Base-by-base conservation (phyloP, 352 stramenopile species). In the Globisporangium recalcitrans region DNA sequence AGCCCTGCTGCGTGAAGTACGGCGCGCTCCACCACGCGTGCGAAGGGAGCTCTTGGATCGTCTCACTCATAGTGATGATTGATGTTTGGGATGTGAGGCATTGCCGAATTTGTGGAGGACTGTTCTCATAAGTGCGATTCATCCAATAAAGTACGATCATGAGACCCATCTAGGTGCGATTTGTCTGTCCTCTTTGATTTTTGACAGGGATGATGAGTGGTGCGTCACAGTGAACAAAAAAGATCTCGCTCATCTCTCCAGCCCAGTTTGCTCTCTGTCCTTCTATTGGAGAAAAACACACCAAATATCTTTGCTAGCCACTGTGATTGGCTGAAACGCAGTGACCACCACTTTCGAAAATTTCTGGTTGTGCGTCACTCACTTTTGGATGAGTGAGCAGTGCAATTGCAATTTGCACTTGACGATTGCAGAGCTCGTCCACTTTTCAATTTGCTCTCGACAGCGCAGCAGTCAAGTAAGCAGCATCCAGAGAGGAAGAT, bases 1-100 rank as follows among this genome's bases (percentile, higher is more conserved):
- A 94, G 46, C 78, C 79, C 4, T 67, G 59, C 61, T 92, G 78
- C 19, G 68, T 73, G 69, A 79, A 92, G 52, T 64, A 75, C 53
- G 82, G 78, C 38, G 69, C 75, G 32, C 64, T 60, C 71, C 70
- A 90, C 73, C 78, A 91, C 42, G 65, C 27, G 26, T 27, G 55
- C 46, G 19, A 4, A 21, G 36, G 5, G 32, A 38, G 13, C 27
- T 40, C 49, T 32, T 56, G 29, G 19, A 38, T 31, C 26, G 26
- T 60, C 19, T 7, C 44, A 31, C 10, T 47, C 57, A 42, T 42
- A 27, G 10, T 26, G 27, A 29, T 24, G 19, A 2, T n/a, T 52
- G n/a, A 27, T 4, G 22, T 27, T 36, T n/a, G 8, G 19, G 49
- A 36, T 56, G 2, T 29, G 21, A 29, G 36, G 29, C 0, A 13